A percentile compares a stretch with the other conserved stretches of the same genome.
These are phyloP conservation scores for Fraxinus sp. DNA, from an alignment of 305 asterid species.

Conservation along the genomic window DNA sequence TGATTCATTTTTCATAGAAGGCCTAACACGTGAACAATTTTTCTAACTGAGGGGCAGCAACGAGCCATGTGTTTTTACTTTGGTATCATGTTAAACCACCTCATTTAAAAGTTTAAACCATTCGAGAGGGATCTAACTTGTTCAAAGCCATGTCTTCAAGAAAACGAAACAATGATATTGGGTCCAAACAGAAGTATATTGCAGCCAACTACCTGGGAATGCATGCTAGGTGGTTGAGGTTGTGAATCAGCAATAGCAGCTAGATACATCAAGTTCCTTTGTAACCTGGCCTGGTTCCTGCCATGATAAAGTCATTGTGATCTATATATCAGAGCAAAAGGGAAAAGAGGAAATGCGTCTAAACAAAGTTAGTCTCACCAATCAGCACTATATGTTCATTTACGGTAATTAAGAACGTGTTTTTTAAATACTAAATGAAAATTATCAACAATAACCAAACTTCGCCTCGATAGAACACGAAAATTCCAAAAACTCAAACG, in stretches of 20 bases:
- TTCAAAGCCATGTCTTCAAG: background rate
- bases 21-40: background rate
- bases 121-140: background rate
- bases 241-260: constrained; percentile 98
- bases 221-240: constrained; percentile 86
- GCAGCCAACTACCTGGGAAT: constrained; percentile 61
- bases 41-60: background rate
- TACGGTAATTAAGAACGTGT: background rate
- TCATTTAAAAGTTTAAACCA: background rate
- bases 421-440: background rate
- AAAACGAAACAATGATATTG: background rate
- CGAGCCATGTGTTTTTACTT: background rate
- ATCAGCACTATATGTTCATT: background rate
- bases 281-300: constrained; percentile 88
- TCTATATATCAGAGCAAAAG: background rate
- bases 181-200: background rate
- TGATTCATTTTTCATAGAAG: background rate
- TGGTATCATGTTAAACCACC: background rate
- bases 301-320: background rate
- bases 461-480: background rate
- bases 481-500: background rate
- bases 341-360: background rate
- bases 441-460: background rate
- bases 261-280: constrained; percentile 89
- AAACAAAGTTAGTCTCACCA: background rate